Conservation (phyloP, 306 rosid genomes). For the Comarum palustre region DNA sequence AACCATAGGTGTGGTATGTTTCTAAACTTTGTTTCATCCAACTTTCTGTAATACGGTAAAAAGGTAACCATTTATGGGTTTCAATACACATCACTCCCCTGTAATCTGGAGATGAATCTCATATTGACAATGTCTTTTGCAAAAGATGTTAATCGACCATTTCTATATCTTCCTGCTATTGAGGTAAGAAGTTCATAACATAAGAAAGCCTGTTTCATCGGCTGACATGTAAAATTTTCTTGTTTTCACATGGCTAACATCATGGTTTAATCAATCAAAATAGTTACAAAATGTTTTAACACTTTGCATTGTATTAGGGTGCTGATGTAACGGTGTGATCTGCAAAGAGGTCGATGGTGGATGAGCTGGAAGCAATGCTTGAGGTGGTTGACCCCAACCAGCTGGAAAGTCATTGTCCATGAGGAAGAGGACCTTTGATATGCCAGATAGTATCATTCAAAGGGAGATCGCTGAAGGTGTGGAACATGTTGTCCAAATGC, state of each 20-base stretch:
- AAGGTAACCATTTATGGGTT: neutral
- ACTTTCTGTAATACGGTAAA: neutral
- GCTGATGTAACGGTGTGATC: conserved; percentile 64
- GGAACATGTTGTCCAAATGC: conserved; percentile 73
- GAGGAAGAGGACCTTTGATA: conserved; percentile 74
- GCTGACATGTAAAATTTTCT: neutral
- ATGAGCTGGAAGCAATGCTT: conserved; percentile 92
- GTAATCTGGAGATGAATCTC: neutral
- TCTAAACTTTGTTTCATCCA: neutral
- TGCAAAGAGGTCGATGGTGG: conserved; percentile 72
- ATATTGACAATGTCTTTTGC: neutral
- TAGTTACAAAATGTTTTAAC: neutral
- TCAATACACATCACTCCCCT: neutral
- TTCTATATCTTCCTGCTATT: neutral
- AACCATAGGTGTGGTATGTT: neutral
- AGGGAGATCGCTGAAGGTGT: conserved; percentile 88
- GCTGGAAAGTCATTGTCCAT: conserved; percentile 58
- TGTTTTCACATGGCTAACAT: neutral
- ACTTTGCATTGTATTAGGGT: conserved; percentile 42
- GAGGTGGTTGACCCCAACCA: conserved; percentile 85
- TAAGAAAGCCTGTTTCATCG: neutral
- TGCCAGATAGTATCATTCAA: conserved; percentile 70
- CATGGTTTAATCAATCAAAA: neutral
- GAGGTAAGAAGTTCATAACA: neutral
- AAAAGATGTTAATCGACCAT: neutral